Percentiles rank a stretch among this genome's conserved stretches.
Evolutionary conservation across 2,329 filamentous ascomycete species (phyloP).

Genomic region (Elsinoe arachidis): DNA sequence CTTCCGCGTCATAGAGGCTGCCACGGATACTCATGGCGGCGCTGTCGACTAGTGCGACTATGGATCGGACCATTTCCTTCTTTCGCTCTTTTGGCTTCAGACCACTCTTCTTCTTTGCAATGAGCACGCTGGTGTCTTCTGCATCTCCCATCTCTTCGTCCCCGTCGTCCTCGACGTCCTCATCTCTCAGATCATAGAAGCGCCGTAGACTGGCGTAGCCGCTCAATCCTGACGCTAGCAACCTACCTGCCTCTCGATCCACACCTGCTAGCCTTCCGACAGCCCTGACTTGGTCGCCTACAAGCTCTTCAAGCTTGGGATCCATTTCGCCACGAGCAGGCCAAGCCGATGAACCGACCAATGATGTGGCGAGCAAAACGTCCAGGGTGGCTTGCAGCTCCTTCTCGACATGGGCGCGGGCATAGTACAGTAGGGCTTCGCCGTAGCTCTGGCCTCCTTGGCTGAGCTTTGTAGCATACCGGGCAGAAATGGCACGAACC

Average conservation of each 20-base stretch:
- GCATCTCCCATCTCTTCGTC: not conserved
- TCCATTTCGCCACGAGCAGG: constrained; percentile 67
- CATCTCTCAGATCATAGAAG: constrained; percentile 84
- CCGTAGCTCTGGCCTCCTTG: constrained; percentile 70
- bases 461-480: constrained; percentile 71
- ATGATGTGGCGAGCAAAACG: constrained; percentile 75
- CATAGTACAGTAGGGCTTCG: constrained; percentile 82
- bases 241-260: constrained; percentile 72
- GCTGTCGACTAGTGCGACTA: constrained; percentile 76
- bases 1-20: constrained; percentile 72
- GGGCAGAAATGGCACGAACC: constrained; percentile 74
- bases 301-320: constrained; percentile 57
- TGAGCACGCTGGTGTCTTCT: not conserved
- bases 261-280: constrained; percentile 63
- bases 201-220: constrained; percentile 85
- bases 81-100: constrained; percentile 52
- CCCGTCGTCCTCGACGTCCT: constrained; percentile 33
- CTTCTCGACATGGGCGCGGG: constrained; percentile 65
- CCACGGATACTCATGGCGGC: constrained; percentile 86
- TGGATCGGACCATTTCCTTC: constrained; percentile 60
- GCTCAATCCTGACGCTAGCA: constrained; percentile 77
- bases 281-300: constrained; percentile 62
- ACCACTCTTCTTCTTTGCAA: constrained; percentile 21
- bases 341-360: constrained; percentile 75
- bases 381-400: constrained; percentile 83